Conservation (phyloP, 805 yeast genomes). For the Yueomyces sinensis region DNA sequence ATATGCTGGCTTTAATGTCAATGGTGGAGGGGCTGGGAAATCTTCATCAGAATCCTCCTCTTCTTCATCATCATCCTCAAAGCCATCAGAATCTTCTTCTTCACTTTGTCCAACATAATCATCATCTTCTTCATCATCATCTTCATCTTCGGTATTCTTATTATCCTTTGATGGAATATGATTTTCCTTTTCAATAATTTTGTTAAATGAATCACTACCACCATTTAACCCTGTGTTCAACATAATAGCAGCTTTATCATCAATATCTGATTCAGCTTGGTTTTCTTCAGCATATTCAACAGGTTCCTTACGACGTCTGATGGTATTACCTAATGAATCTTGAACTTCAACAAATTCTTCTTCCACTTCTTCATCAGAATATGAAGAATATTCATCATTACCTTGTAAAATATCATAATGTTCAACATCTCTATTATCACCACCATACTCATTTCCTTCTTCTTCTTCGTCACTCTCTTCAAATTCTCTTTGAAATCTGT, state of each 20-base stretch:
- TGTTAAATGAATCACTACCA: no score
- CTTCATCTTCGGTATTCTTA: conserved; percentile 1
- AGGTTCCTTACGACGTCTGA: conserved; percentile 5
- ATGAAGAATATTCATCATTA: conserved; percentile 6
- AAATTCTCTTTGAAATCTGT: conserved; percentile 20
- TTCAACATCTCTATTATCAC: conserved; percentile 7
- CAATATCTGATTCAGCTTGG: conserved; percentile 5
- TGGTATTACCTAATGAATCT: conserved; percentile 23
- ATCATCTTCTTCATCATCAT: conserved; percentile 4
- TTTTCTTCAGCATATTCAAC: conserved; percentile 3
- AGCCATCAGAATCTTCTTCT: conserved; percentile 1
- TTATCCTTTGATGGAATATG: neutral
- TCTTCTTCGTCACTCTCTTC: conserved; percentile 23
- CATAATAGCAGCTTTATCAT: conserved; percentile 2
- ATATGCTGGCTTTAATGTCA: conserved; percentile 2
- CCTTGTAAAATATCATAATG: conserved; percentile 19
- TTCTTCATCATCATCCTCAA: conserved; percentile 3
- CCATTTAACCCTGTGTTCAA: no score
- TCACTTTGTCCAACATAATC: conserved; percentile 7
- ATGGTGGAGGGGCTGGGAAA: conserved; percentile 5
- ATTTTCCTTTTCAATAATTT: neutral
- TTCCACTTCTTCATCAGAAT: conserved; percentile 5
- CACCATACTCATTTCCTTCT: conserved; percentile 5
- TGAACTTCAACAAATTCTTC: conserved; percentile 15
- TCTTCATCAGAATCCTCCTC: conserved; percentile 5